These are phyloP conservation scores for Posidonia oceanica DNA, from an alignment of 116 monocot genomes.

Conservation along the genomic window DNA sequence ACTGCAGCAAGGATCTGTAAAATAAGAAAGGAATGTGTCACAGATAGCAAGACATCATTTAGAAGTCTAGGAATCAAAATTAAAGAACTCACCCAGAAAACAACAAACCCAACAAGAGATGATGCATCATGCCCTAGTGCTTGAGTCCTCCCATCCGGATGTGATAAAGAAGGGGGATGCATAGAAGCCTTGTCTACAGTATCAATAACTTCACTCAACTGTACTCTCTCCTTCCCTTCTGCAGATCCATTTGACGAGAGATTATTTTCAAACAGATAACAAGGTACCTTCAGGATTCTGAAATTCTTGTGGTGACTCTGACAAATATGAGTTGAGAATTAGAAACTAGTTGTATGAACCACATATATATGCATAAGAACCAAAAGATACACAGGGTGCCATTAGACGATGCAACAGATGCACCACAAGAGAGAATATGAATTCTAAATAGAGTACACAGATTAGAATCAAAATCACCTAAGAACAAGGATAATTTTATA, in stretches of 20 bases:
- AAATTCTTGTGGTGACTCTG: no score
- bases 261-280: conserved; percentile 12
- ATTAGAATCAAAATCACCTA: no score
- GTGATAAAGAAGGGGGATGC: conserved; percentile 11
- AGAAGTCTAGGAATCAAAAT: background rate
- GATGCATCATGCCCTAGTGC: conserved; percentile 10
- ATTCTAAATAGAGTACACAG: no score
- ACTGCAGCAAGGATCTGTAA: conserved; percentile 70
- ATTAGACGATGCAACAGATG: no score
- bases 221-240: conserved; percentile 35
- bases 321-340: no score
- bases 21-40: conserved; percentile 2
- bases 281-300: conserved; percentile 6
- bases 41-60: background rate
- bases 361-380: no score
- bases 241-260: conserved; percentile 24
- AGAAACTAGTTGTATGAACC: no score
- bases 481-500: no score
- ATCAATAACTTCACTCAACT: conserved; percentile 19
- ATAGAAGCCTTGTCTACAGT: conserved; percentile 10
- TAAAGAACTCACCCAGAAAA: conserved; percentile 57
- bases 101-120: conserved; percentile 49
- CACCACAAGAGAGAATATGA: no score
- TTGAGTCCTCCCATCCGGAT: conserved; percentile 7
- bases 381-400: no score